Conservation (phyloP, 2,329 filamentous ascomycete species). For the Colletotrichum sojae region DNA sequence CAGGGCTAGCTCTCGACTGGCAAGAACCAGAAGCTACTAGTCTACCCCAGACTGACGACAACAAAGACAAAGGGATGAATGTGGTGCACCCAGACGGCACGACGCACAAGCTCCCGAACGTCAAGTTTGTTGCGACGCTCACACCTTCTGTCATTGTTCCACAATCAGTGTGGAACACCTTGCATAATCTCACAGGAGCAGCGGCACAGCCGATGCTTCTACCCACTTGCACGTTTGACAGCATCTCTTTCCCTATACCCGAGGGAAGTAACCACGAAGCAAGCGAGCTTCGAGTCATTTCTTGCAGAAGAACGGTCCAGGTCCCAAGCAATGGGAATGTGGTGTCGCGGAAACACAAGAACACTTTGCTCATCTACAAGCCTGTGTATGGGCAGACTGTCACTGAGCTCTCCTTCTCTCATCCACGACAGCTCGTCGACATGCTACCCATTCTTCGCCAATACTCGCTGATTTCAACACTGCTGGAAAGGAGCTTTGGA, state of each 20-base stretch:
- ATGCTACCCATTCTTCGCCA: constrained; percentile 83
- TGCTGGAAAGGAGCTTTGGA: constrained; percentile 74
- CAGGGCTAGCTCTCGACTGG: constrained; percentile 74
- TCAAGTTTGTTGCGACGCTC: constrained; percentile 81
- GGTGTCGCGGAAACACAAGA: constrained; percentile 61
- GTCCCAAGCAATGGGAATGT: constrained; percentile 53
- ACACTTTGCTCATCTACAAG: constrained; percentile 79
- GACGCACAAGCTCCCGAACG: constrained; percentile 73
- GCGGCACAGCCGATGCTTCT: constrained; percentile 56
- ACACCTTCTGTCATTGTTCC: constrained; percentile 82
- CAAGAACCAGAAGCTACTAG: constrained; percentile 78
- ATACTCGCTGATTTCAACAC: constrained; percentile 77
- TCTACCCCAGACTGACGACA: constrained; percentile 62
- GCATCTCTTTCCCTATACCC: constrained; percentile 68
- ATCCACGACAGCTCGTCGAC: constrained; percentile 81
- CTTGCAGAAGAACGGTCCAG: constrained; percentile 62
- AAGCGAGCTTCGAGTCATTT: constrained; percentile 71
- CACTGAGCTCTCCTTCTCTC: constrained; percentile 80
- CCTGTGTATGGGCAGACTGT: constrained; percentile 79
- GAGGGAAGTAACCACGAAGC: constrained; percentile 66
- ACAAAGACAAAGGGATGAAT: constrained; percentile 66
- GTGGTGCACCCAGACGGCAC: constrained; percentile 63
- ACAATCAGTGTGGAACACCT: constrained; percentile 71
- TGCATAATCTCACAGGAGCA: constrained; percentile 71
- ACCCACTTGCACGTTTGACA: constrained; percentile 68